Conservation (phyloP, 2,329 filamentous ascomycete species). For the Celoporthe dispersa region DNA sequence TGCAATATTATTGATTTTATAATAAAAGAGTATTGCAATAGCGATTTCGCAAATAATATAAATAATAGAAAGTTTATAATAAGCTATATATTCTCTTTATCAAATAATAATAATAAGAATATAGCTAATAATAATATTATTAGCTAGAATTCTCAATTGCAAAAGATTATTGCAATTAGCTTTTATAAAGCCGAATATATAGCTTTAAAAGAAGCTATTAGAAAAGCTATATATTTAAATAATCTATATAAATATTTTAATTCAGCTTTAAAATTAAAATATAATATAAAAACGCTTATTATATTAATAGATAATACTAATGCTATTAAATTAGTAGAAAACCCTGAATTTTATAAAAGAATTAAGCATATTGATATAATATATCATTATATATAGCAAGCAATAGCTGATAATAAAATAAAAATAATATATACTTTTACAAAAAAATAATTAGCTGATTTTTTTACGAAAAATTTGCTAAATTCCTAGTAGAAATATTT, state of each 20-base stretch:
- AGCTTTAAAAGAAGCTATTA: not conserved
- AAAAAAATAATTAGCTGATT: not conserved
- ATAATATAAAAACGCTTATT: too few species aligned
- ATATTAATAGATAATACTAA: not conserved
- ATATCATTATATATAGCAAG: not conserved
- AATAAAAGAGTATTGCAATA: too few species aligned
- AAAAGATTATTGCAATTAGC: too few species aligned
- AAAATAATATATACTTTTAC: not conserved
- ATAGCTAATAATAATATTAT: constrained; percentile 8
- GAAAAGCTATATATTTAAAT: too few species aligned
- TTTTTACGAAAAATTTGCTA: not conserved
- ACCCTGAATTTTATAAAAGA: constrained; percentile 13
- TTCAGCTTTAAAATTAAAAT: too few species aligned
- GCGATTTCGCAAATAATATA: too few species aligned
- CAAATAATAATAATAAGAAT: not conserved
- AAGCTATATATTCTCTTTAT: not conserved
- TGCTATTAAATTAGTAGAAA: constrained; percentile 10
- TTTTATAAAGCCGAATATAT: constrained; percentile 1
- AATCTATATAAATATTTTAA: too few species aligned
- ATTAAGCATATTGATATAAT: not conserved
- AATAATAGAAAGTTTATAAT: too few species aligned
- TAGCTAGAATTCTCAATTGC: constrained; percentile 11
- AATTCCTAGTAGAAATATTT: not conserved
- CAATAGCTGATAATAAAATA: constrained; percentile 1
- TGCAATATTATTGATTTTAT: too few species aligned